These are phyloP conservation scores for Hypericum androsaemum DNA, from an alignment of 345 rosid genomes.

Conservation along the genomic window DNA sequence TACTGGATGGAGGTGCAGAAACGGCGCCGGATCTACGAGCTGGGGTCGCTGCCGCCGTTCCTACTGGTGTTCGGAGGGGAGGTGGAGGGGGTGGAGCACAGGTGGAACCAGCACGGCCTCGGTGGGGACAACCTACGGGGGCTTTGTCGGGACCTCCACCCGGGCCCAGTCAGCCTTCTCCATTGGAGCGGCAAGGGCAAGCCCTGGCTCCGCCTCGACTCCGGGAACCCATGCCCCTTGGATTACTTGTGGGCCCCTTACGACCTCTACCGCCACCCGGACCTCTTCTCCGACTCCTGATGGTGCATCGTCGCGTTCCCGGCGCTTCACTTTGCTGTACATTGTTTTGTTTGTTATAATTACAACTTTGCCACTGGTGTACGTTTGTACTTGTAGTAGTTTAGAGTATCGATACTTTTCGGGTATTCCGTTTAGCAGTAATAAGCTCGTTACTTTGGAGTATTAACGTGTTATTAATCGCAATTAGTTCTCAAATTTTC, in stretches of 20 bases:
- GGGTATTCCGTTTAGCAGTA: no score
- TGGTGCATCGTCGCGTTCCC: no score
- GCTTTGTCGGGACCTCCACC: conserved; percentile 57
- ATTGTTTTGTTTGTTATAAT: no score
- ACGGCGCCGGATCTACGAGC: conserved; percentile 59
- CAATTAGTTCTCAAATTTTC: no score
- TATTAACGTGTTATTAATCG: no score
- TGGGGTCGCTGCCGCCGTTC: conserved; percentile 82
- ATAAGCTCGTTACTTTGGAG: no score
- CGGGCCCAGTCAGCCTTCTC: conserved; percentile 70
- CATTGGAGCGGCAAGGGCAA: conserved; percentile 96
- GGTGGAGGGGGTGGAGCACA: conserved; percentile 67
- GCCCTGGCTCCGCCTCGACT: conserved; percentile 73
- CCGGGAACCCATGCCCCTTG: conserved; percentile 46
- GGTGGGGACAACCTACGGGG: conserved; percentile 84
- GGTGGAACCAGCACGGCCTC: conserved; percentile 92
- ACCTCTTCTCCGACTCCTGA: conserved; percentile 53
- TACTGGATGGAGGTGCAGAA: conserved; percentile 74
- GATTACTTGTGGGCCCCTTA: conserved; percentile 72
- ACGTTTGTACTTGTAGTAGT: no score
- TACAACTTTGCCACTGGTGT: no score
- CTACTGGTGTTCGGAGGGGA: conserved; percentile 73
- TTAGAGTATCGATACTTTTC: no score
- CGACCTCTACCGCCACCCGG: conserved; percentile 43
- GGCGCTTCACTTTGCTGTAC: no score